A percentile compares a stretch with the other conserved stretches of the same genome.
Evolutionary conservation across 306 rosid species (phyloP).

Genomic region (Cicer chorassanicum): DNA sequence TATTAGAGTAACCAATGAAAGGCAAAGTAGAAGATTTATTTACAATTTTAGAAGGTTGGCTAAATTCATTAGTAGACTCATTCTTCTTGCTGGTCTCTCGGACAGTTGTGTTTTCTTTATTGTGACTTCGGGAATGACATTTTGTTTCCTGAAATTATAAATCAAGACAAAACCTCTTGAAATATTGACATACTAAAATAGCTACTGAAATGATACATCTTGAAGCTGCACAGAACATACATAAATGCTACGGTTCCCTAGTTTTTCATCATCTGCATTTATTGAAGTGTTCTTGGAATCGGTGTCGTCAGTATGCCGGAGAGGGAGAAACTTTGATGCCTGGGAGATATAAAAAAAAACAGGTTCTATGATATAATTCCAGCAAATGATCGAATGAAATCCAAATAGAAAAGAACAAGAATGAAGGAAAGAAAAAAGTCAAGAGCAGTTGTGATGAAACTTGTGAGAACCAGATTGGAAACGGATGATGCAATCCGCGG

Average conservation of each 20-base stretch:
- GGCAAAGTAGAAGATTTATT: slow-evolving; percentile 22
- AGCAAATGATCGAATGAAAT: slow-evolving; percentile 25
- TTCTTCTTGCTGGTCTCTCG: slow-evolving; percentile 39
- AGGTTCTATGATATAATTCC: slow-evolving; percentile 7
- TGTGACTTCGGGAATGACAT: slow-evolving; percentile 40
- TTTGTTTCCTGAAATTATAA: slow-evolving; percentile 47
- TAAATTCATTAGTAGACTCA: slow-evolving; percentile 37
- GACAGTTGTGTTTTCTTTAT: slow-evolving; percentile 19
- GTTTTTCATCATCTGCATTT: slow-evolving; percentile 44
- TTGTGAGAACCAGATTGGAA: slow-evolving; percentile 68
- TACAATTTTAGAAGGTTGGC: slow-evolving; percentile 51
- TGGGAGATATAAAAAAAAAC: slow-evolving; percentile 42
- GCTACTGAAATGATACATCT: slow-evolving; percentile 6
- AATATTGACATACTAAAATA: slow-evolving; percentile 20
- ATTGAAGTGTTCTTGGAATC: slow-evolving; percentile 44
- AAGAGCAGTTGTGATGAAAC: slow-evolving; percentile 31
- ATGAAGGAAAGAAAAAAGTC: background rate
- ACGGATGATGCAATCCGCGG: slow-evolving; percentile 71
- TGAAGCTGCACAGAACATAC: slow-evolving; percentile 47
- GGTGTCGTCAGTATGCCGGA: slow-evolving; percentile 44
- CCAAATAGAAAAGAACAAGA: slow-evolving; percentile 1
- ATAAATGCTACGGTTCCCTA: slow-evolving; percentile 38
- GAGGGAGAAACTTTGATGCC: slow-evolving; percentile 58
- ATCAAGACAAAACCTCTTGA: background rate
- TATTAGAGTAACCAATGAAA: slow-evolving; percentile 30